Base-by-base conservation (phyloP, 2,329 filamentous ascomycete genomes). In the Alternaria consortialis region DNA sequence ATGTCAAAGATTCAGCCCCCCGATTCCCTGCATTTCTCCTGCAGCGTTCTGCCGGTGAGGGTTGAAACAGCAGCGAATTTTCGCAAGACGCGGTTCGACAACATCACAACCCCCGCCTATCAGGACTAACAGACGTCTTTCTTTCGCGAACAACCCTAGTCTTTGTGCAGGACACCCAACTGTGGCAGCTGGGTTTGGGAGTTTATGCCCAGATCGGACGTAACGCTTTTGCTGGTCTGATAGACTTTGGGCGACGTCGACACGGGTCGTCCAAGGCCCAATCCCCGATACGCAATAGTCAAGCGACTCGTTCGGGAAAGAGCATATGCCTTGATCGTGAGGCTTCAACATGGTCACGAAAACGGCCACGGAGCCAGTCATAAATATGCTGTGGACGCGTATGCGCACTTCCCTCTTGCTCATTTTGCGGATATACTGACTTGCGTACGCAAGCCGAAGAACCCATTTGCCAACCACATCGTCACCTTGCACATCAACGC, bases 401-500 rank as follows among this genome's bases (percentile, higher is more conserved):
- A 36, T 58, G 53, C 58, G 50, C 51, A 60, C 36, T 60, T 29
- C 36, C 27, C 11, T 31, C 34, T 37, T 56, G 51, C 43, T 53
- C 42, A 31, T 56, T 51, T 43, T 58, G 37, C 47, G 37, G 34
- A 37, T 52, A 56, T 44, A 44, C 37, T 36, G 39, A 44, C n/a
- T 47, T 56, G 43, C 31, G 7, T 25, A 25, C 55, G 29, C 52
- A 44, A 58, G 54, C 46, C 40, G 40, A 36, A 34, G 23, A 57
- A 34, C 43, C n/a, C 40, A 37, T 27, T 32, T n/a, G 46, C 52
- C 51, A 56, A 42, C 43, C 3, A 6, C 39, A 43, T 37, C 7
- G 31, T 58, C 57, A 58, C 53, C 60, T 60, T 60, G 46, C 56
- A 60, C 43, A 54, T 56, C 46, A 62, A 39, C 23, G 53, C 17